These are phyloP conservation scores for Citrus australasica DNA, from an alignment of 345 rosid species.

Conservation along the genomic window DNA sequence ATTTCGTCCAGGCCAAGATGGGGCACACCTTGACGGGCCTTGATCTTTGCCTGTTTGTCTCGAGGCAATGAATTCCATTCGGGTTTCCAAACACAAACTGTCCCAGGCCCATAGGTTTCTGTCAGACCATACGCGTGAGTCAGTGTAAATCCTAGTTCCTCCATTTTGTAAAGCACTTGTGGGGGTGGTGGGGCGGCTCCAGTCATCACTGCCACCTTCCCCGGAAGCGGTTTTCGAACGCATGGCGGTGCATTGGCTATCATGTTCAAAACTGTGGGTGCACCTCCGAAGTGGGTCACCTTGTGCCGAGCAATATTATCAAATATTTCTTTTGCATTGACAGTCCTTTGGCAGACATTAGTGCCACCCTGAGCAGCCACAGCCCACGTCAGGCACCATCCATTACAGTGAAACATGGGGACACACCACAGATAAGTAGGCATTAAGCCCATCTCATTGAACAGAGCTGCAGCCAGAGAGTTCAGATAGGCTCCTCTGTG, in stretches of 20 bases:
- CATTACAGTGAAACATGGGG: conserved; percentile 75
- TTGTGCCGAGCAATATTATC: conserved; percentile 31
- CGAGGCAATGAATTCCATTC: conserved; percentile 64
- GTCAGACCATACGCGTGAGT: conserved; percentile 70
- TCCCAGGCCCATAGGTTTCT: conserved; percentile 77
- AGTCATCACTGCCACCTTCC: conserved; percentile 51
- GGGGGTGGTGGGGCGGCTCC: conserved; percentile 81
- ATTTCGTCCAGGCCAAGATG: conserved; percentile 64
- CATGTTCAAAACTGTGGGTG: conserved; percentile 64
- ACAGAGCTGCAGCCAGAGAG: conserved; percentile 44
- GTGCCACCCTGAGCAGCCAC: conserved; percentile 64
- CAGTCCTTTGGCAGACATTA: conserved; percentile 46
- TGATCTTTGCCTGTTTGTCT: conserved; percentile 49
- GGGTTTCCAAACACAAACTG: conserved; percentile 65
- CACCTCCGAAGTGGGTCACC: conserved; percentile 54
- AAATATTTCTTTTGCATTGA: conserved; percentile 37
- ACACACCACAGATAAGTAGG: conserved; percentile 59
- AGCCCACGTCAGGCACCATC: conserved; percentile 65
- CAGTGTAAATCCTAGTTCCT: conserved; percentile 57
- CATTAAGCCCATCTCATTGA: conserved; percentile 43
- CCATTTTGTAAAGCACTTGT: conserved; percentile 54
- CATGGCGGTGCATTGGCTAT: conserved; percentile 43
- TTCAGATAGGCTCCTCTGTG: conserved; percentile 66
- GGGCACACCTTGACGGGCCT: conserved; percentile 62
- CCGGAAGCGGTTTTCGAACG: conserved; percentile 35